phyloP scores from a whole-genome alignment of 2,329 filamentous ascomycete genomes.

The Cladosporium colombiae region DNA sequence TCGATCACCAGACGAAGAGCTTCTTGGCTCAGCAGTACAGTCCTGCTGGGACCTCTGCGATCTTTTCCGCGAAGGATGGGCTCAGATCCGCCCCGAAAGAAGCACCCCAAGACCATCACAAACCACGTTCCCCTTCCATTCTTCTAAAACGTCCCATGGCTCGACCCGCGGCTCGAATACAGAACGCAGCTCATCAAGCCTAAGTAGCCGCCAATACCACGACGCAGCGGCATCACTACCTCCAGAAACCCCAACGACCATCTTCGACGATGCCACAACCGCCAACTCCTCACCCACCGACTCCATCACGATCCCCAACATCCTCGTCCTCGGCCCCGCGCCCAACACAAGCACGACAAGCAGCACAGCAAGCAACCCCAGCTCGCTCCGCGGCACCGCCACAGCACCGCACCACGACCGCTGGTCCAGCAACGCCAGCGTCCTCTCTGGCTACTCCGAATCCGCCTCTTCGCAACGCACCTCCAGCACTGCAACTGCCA shows the following conservation, averaged over 20 bases:
- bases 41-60: conserved; percentile 95
- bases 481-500: conserved; percentile 69
- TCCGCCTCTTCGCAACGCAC: conserved; percentile 60
- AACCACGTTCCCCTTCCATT: conserved; percentile 62
- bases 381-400: conserved; percentile 39
- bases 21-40: conserved; percentile 83
- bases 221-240: conserved; percentile 46
- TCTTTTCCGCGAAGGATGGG: conserved; percentile 90
- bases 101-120: conserved; percentile 82
- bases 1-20: conserved; percentile 74
- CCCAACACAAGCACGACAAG: conserved; percentile 33
- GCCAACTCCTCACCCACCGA: conserved; percentile 77
- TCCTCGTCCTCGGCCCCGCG: conserved; percentile 78
- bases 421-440: conserved; percentile 78
- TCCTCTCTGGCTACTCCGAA: conserved; percentile 77
- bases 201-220: conserved; percentile 47
- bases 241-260: conserved; percentile 90
- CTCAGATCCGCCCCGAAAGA: conserved; percentile 80
- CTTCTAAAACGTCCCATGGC: conserved; percentile 19
- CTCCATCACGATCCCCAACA: conserved; percentile 74
- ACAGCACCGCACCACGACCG: conserved; percentile 61
- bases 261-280: conserved; percentile 81
- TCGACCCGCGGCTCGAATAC: conserved; percentile 24
- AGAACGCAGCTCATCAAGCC: conserved; percentile 49
- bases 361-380: conserved; percentile 27